Evolutionary conservation across 345 rosid species (phyloP).

Genomic region (Eucalyptus sp.): DNA sequence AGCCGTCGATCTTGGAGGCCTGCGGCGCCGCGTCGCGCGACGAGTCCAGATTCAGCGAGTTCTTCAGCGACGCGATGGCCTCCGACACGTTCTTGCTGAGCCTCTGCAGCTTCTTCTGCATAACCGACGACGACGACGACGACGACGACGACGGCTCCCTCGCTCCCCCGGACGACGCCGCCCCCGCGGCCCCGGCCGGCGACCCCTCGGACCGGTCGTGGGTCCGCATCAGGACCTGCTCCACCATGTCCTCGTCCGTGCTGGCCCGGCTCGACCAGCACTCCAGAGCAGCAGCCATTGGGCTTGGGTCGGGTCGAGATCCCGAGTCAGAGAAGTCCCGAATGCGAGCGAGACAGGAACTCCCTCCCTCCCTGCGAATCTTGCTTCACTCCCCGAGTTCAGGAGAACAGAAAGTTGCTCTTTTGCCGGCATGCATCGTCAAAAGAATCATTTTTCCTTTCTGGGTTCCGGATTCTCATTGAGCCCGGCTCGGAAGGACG

Average conservation of each 20-base stretch:
- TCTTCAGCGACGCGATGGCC: slow-evolving; percentile 82
- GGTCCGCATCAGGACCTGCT: slow-evolving; percentile 87
- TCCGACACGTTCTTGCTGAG: slow-evolving; percentile 79
- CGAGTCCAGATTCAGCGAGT: slow-evolving; percentile 74
- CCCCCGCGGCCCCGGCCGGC: neutral
- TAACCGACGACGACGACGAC: slow-evolving; percentile 11
- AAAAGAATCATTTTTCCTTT: neutral
- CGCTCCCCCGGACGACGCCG: slow-evolving; percentile 33
- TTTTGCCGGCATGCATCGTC: neutral
- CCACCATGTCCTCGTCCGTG: slow-evolving; percentile 84
- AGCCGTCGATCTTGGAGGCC: slow-evolving; percentile 26
- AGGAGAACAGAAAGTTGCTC: neutral
- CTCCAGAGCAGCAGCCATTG: slow-evolving; percentile 93
- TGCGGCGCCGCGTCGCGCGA: slow-evolving; percentile 14
- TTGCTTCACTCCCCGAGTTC: neutral
- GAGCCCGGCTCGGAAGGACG: neutral
- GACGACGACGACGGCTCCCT: neutral
- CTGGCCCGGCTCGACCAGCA: slow-evolving; percentile 92
- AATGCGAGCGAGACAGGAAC: neutral
- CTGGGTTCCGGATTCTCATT: neutral
- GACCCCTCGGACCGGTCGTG: slow-evolving; percentile 65
- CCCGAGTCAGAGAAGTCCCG: neutral
- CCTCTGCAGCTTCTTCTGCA: slow-evolving; percentile 77
- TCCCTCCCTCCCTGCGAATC: neutral
- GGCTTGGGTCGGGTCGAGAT: neutral